A percentile compares a stretch with the other conserved stretches of the same genome.
These are phyloP conservation scores for Geotrichum histeridarum DNA, from an alignment of 1,139 yeast species.

Conservation along the genomic window DNA sequence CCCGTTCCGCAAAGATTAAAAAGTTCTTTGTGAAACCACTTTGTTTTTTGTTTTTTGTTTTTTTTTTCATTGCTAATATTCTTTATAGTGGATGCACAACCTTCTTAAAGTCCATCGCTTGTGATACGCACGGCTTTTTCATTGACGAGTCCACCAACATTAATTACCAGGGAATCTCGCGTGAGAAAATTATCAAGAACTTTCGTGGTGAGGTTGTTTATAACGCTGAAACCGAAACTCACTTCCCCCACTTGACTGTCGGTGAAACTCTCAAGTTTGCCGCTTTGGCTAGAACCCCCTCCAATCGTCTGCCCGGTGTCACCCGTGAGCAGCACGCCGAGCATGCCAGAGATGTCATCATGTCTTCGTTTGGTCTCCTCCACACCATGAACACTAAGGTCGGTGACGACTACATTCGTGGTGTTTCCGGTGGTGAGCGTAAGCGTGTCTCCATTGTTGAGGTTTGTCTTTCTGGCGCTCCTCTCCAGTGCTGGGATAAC, in stretches of 20 bases:
- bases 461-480: conserved; percentile 55
- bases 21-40: not conserved
- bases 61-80: conserved; percentile 25
- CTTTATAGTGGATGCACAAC: conserved; percentile 66
- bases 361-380: conserved; percentile 68
- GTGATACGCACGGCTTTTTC: conserved; percentile 68
- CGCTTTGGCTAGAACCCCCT: conserved; percentile 60
- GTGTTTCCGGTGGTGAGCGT: conserved; percentile 83
- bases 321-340: conserved; percentile 53
- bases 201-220: conserved; percentile 68
- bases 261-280: conserved; percentile 66
- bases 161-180: conserved; percentile 34
- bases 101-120: conserved; percentile 61
- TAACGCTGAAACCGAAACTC: conserved; percentile 66
- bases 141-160: conserved; percentile 47
- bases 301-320: conserved; percentile 57
- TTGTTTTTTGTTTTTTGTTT: not conserved
- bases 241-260: conserved; percentile 69
- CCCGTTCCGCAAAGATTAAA: not conserved
- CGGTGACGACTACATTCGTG: conserved; percentile 67
- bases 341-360: conserved; percentile 59
- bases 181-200: conserved; percentile 46
- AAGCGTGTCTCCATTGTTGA: conserved; percentile 78
- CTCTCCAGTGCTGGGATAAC: conserved; percentile 69
- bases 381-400: conserved; percentile 68